Evolutionary conservation across 495 filamentous ascomycete genomes (phyloP).

Genomic region (Sordaria brevicollis): DNA sequence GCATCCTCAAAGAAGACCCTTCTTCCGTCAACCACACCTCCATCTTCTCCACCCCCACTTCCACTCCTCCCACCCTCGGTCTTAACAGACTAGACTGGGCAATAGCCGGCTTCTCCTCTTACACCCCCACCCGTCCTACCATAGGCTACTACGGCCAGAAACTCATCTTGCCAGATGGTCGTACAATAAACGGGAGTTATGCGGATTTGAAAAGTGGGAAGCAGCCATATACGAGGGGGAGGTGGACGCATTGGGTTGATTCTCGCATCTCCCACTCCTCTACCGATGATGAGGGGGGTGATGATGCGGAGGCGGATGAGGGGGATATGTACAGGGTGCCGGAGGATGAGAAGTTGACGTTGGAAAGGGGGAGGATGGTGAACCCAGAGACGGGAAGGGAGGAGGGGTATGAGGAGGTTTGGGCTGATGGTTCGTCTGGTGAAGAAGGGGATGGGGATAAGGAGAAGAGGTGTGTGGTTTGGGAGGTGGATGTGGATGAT

Average conservation of each 20-base stretch:
- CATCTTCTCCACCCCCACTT: background rate
- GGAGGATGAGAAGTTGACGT: constrained; percentile 23
- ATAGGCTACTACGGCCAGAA: background rate
- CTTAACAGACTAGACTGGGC: constrained; percentile 41
- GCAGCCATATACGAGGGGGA: background rate
- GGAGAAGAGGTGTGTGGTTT: constrained; percentile 35
- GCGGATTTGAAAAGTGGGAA: background rate
- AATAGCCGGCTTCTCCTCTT: constrained; percentile 39
- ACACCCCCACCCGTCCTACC: background rate
- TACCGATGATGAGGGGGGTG: background rate
- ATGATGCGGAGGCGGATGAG: constrained; percentile 32
- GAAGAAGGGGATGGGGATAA: constrained; percentile 33
- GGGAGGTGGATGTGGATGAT: constrained; percentile 36
- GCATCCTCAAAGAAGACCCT: constrained; percentile 15
- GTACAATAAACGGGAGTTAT: background rate
- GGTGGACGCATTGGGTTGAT: constrained; percentile 46
- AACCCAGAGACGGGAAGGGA: constrained; percentile 33
- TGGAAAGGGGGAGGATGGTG: constrained; percentile 42
- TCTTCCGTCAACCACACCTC: background rate
- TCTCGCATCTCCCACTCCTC: constrained; percentile 20
- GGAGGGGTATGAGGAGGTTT: constrained; percentile 45
- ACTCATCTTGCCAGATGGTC: background rate
- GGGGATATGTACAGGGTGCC: constrained; percentile 36
- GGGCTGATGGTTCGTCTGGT: constrained; percentile 18
- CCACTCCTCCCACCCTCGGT: background rate